Base-by-base conservation (phyloP, 345 rosid species). In the Erysimum cheiranthoides region DNA sequence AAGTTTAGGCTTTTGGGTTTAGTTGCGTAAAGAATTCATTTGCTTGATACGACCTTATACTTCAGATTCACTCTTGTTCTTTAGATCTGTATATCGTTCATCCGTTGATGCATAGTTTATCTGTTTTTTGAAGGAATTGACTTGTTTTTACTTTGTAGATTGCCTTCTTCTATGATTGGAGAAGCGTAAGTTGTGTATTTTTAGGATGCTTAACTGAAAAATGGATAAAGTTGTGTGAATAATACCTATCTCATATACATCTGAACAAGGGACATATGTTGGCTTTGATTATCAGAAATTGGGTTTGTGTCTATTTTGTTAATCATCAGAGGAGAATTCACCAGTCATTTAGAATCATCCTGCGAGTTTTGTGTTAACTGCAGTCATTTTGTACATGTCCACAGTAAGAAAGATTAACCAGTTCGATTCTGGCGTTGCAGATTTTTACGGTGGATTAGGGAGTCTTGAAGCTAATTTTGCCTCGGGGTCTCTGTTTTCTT, bases 401-500 rank as follows among this genome's bases (percentile, higher is more conserved):
- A 36, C 31, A 5, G 32, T 52, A 56, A 8, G 40, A 0, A 1
- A 34, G 27, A 0, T 53, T 10, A 66, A 74, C 47, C 25, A 25
- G 30, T 61, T 25, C 0, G 4, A 45, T 28, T 63, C 43, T 45
- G 10, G 10, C 34, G 39, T 66, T 78, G 27, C 77, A 78, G 81
- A 17, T 47, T 31, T n/a, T 49, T n/a, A 36, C 21, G 16, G 76
- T 31, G 57, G 32, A 14, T 10, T 63, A 10, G 8, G 40, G 61
- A 47, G 66, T 64, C 31, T 50, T 66, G 69, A 39, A 71, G 77
- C 18, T 28, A 18, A 28, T 38, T 30, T 4, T 21, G 6, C 54
- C 5, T 56, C 72, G 61, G 47, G 67, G 67, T 64, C 54, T 39
- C 61, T 46, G n/a, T 54, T 68, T 13, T 54, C 77, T 53, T 81